phyloP scores from a whole-genome alignment of 1,284 basidiomycete genomes.

The Pseudozyma pruni region DNA sequence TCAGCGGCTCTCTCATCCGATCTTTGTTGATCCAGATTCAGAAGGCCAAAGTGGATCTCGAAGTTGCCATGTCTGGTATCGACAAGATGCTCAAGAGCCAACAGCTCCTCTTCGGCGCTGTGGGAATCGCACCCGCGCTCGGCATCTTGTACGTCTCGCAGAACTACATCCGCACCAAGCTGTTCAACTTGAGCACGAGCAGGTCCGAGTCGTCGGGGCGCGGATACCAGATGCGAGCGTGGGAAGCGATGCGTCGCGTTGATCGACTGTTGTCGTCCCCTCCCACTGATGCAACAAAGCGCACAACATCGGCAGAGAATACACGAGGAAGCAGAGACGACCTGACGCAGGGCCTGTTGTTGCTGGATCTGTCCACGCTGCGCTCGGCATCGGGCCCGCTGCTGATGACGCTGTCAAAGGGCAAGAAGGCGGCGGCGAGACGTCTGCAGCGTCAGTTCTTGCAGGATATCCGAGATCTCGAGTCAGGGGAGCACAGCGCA shows the following conservation, averaged over 20 bases:
- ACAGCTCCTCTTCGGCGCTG: constrained; percentile 95
- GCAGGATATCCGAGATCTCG: constrained; percentile 84
- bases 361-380: constrained; percentile 78
- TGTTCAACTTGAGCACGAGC: constrained; percentile 71
- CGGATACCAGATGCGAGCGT: constrained; percentile 68
- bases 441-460: constrained; percentile 80
- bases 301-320: background rate
- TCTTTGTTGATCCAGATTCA: constrained; percentile 92
- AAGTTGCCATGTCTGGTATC: constrained; percentile 83
- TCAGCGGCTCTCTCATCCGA: constrained; percentile 84
- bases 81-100: constrained; percentile 94
- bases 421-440: constrained; percentile 54
- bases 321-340: constrained; percentile 9
- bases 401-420: constrained; percentile 35
- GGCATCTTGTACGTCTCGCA: constrained; percentile 77
- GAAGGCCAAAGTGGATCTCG: constrained; percentile 96
- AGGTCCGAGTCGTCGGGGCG: constrained; percentile 68
- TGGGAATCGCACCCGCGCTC: constrained; percentile 91
- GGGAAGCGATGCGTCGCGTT: constrained; percentile 69
- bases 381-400: constrained; percentile 70
- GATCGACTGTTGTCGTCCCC: constrained; percentile 65
- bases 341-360: constrained; percentile 76
- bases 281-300: background rate
- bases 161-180: constrained; percentile 72
- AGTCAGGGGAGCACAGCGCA: constrained; percentile 72